These are phyloP conservation scores for Musa schizocarpa DNA, from an alignment of 176 grass and related monocot genomes.

Conservation along the genomic window DNA sequence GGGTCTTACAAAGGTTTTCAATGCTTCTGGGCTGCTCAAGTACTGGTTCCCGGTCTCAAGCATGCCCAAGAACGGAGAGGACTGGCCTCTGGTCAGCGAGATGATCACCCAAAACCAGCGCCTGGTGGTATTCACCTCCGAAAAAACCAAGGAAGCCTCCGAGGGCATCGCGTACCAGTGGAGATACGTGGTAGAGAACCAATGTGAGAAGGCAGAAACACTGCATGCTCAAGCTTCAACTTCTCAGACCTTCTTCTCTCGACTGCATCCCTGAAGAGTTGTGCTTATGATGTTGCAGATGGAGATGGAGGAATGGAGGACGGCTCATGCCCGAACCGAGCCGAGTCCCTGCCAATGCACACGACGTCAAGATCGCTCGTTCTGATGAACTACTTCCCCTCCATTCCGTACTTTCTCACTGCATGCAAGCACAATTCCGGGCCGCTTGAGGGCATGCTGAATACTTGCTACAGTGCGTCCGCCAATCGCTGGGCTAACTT, in stretches of 20 bases:
- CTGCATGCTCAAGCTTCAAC: neutral
- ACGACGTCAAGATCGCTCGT: constrained; percentile 75
- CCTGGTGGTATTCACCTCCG: constrained; percentile 79
- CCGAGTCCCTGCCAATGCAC: constrained; percentile 68
- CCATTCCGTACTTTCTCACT: constrained; percentile 30
- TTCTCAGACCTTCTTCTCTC: too few species aligned
- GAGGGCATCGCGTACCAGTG: constrained; percentile 83
- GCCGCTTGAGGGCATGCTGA: constrained; percentile 43
- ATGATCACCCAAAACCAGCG: constrained; percentile 71
- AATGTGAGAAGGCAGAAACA: constrained; percentile 34
- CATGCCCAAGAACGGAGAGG: constrained; percentile 73
- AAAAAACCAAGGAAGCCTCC: constrained; percentile 46
- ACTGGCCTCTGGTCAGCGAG: constrained; percentile 81
- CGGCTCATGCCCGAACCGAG: constrained; percentile 51
- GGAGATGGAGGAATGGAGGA: constrained; percentile 58
- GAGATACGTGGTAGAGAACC: constrained; percentile 83
- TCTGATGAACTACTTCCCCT: constrained; percentile 72
- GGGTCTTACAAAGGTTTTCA: constrained; percentile 68
- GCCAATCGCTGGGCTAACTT: constrained; percentile 67
- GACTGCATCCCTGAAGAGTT: neutral
- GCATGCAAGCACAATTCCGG: constrained; percentile 80
- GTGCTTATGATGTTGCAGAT: constrained; percentile 28
- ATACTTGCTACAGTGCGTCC: constrained; percentile 40
- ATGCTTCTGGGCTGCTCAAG: constrained; percentile 44
- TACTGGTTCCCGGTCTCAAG: constrained; percentile 55